Evolutionary conservation across 768 basidiomycete genomes (phyloP).

Genomic region (Boletus bicolor): DNA sequence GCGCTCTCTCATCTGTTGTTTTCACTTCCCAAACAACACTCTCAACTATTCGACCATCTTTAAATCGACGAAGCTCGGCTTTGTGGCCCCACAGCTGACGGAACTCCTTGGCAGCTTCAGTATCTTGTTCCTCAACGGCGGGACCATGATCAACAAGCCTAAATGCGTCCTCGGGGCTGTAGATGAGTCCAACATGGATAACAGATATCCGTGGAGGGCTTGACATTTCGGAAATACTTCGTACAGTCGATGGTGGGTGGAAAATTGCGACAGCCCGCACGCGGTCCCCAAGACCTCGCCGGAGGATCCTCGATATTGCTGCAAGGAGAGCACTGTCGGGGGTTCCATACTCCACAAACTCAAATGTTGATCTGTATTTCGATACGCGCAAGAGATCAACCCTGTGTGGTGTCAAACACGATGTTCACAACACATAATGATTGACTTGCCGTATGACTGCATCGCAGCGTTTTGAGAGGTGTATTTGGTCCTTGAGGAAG

Average conservation of each 20-base stretch:
- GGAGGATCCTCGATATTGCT: slow-evolving; percentile 48
- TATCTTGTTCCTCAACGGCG: slow-evolving; percentile 58
- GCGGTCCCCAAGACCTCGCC: slow-evolving; percentile 72
- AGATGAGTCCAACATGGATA: slow-evolving; percentile 72
- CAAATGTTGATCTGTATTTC: slow-evolving; percentile 43
- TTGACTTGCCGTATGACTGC: slow-evolving; percentile 55
- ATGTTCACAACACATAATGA: neutral
- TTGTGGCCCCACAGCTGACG: slow-evolving; percentile 88
- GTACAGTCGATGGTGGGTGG: slow-evolving; percentile 44
- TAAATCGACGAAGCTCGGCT: slow-evolving; percentile 90
- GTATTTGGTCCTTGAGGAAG: slow-evolving; percentile 71
- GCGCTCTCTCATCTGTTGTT: slow-evolving; percentile 72
- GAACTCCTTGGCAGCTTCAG: slow-evolving; percentile 55
- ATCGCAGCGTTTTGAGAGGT: slow-evolving; percentile 69
- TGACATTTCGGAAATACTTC: slow-evolving; percentile 52
- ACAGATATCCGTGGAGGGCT: slow-evolving; percentile 46
- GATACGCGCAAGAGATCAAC: slow-evolving; percentile 42
- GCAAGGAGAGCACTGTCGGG: slow-evolving; percentile 52
- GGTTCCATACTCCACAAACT: slow-evolving; percentile 54
- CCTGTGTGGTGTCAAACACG: slow-evolving; percentile 33
- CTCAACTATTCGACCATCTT: slow-evolving; percentile 89
- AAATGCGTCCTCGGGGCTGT: slow-evolving; percentile 68
- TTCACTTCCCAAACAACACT: slow-evolving; percentile 96
- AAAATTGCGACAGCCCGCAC: slow-evolving; percentile 62
- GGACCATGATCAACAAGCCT: slow-evolving; percentile 94